Conservation (phyloP, 2,329 filamentous ascomycete species). For the Arthrobotrys megalospora region DNA sequence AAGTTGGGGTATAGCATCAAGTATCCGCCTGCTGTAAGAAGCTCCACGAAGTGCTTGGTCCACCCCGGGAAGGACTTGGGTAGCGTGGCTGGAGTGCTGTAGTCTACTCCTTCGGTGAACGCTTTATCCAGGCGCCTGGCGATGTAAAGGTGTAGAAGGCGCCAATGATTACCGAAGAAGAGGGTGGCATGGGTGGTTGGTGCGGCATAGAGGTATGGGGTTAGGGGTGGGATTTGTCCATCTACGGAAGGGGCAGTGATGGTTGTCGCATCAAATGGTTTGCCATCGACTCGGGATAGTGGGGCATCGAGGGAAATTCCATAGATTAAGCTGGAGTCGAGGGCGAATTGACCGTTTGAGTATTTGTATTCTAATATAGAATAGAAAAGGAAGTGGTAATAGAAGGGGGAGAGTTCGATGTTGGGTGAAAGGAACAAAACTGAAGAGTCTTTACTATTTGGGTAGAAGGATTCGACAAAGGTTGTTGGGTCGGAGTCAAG, state of each 20-base stretch:
- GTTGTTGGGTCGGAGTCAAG: conserved; percentile 81
- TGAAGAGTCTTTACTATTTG: conserved; percentile 74
- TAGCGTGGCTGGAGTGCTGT: not conserved
- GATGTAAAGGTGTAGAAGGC: conserved; percentile 85
- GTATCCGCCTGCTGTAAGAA: conserved; percentile 83
- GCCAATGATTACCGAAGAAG: conserved; percentile 88
- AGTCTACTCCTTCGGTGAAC: conserved; percentile 31
- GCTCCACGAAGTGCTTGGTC: conserved; percentile 67
- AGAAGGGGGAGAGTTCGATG: conserved; percentile 82
- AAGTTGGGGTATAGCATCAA: conserved; percentile 83
- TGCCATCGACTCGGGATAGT: conserved; percentile 75
- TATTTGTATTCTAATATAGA: conserved; percentile 82
- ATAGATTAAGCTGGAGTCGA: conserved; percentile 74
- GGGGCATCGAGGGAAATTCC: conserved; percentile 87
- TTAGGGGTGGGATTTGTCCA: conserved; percentile 64
- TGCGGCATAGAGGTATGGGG: conserved; percentile 85
- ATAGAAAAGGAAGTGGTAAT: conserved; percentile 89
- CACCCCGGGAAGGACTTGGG: conserved; percentile 26
- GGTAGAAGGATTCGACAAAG: conserved; percentile 89
- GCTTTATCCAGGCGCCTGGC: conserved; percentile 72
- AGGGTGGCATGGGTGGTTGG: conserved; percentile 86
- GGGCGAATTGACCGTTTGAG: conserved; percentile 71
- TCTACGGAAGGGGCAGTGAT: conserved; percentile 67
- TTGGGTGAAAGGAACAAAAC: conserved; percentile 88
- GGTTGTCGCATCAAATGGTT: conserved; percentile 67